phyloP scores from a whole-genome alignment of 495 filamentous ascomycete genomes.

The Sordaria brevicollis region DNA sequence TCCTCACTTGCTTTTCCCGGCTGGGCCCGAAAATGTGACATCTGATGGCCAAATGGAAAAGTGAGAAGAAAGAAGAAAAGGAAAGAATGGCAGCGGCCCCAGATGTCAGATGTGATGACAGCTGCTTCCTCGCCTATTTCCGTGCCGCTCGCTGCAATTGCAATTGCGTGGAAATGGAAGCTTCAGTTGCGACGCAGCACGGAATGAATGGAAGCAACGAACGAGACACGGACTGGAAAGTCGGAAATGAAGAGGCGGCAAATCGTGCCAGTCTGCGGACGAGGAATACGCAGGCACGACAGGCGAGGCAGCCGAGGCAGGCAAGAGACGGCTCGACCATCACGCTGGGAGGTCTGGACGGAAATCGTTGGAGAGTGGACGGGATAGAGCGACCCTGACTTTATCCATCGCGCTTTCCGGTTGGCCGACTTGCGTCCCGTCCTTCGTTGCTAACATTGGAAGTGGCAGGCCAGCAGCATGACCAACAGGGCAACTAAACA shows the following conservation, averaged over 20 bases:
- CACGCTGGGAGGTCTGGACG: neutral
- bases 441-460: neutral
- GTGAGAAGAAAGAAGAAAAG: neutral
- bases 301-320: no score
- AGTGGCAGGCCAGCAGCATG: neutral
- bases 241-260: neutral
- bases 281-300: no score
- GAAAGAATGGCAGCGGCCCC: neutral
- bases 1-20: neutral
- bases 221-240: neutral
- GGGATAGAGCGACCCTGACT: no score
- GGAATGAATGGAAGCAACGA: neutral
- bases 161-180: no score
- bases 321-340: neutral
- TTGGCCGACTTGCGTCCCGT: neutral
- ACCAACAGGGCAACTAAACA: neutral
- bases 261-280: neutral
- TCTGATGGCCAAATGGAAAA: no score
- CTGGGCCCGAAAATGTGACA: neutral
- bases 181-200: neutral
- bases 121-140: neutral
- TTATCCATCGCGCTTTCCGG: no score
- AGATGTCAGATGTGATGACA: neutral
- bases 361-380: neutral
- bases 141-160: neutral